These are phyloP conservation scores for Aspergillus conjunctus DNA, from an alignment of 495 filamentous ascomycete species.

Conservation along the genomic window DNA sequence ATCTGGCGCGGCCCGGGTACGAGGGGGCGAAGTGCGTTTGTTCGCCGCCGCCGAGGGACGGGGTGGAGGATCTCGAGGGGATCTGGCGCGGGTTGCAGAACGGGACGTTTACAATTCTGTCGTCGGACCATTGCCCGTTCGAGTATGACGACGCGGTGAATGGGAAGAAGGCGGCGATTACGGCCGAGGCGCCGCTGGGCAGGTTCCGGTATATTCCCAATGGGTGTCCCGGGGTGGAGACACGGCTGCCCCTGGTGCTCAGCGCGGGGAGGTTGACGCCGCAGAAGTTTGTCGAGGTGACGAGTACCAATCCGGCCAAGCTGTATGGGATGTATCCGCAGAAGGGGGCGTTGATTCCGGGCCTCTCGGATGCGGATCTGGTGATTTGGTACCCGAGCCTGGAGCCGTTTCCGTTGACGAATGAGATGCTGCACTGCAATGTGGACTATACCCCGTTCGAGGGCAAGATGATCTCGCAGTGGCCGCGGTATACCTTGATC, in stretches of 20 bases:
- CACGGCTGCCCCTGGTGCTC: slow-evolving; percentile 50
- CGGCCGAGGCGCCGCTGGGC: slow-evolving; percentile 25
- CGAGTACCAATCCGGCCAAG: slow-evolving; percentile 59
- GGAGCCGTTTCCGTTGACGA: slow-evolving; percentile 44
- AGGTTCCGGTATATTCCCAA: slow-evolving; percentile 53
- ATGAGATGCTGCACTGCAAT: slow-evolving; percentile 58
- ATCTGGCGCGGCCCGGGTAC: slow-evolving; percentile 53
- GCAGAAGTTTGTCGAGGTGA: slow-evolving; percentile 61
- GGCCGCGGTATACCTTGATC: slow-evolving; percentile 62
- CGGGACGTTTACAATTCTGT: slow-evolving; percentile 50
- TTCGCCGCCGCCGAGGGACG: slow-evolving; percentile 44
- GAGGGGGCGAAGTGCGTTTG: slow-evolving; percentile 56
- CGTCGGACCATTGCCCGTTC: slow-evolving; percentile 27
- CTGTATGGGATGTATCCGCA: slow-evolving; percentile 59
- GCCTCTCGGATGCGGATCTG: slow-evolving; percentile 49
- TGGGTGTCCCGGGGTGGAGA: slow-evolving; percentile 61
- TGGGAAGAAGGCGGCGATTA: slow-evolving; percentile 19
- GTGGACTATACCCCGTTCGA: slow-evolving; percentile 65
- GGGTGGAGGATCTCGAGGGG: slow-evolving; percentile 37
- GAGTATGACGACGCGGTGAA: slow-evolving; percentile 24
- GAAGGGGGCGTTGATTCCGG: slow-evolving; percentile 58
- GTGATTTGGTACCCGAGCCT: slow-evolving; percentile 45
- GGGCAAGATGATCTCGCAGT: slow-evolving; percentile 54
- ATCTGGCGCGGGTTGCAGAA: slow-evolving; percentile 49
- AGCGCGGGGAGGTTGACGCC: slow-evolving; percentile 44